phyloP scores from a whole-genome alignment of 2,329 filamentous ascomycete genomes.

The Epichloe elymi region DNA sequence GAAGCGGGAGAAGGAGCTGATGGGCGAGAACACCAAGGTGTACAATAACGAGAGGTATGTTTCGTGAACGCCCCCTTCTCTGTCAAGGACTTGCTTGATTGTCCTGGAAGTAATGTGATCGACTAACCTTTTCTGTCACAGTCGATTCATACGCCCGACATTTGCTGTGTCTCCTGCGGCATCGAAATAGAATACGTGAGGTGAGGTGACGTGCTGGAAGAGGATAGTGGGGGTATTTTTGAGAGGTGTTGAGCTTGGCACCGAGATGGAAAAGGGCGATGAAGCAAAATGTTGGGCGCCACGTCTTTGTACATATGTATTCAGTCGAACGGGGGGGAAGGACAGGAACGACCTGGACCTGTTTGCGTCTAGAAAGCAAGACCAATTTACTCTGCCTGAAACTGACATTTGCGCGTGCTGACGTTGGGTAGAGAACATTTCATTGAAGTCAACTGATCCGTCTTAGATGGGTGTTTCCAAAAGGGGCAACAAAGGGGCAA shows the following conservation, averaged over 20 bases:
- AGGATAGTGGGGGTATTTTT: not conserved
- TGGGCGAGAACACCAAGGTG: conserved; percentile 71
- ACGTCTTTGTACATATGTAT: conserved; percentile 1
- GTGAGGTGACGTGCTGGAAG: not conserved
- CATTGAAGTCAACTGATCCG: too few relatives aligned
- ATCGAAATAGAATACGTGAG: conserved; percentile 35
- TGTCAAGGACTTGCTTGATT: not conserved
- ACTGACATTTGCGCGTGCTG: too few relatives aligned
- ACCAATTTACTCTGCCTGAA: too few relatives aligned
- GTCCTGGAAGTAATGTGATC: not conserved
- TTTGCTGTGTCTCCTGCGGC: conserved; percentile 58
- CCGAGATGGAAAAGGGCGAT: not conserved
- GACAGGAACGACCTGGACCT: too few relatives aligned
- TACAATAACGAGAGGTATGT: conserved; percentile 81
- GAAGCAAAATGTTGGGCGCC: not conserved
- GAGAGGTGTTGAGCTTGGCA: too few relatives aligned
- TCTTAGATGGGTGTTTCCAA: too few relatives aligned
- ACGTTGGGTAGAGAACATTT: too few relatives aligned
- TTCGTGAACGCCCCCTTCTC: not conserved
- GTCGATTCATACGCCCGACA: conserved; percentile 69
- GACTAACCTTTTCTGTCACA: not conserved
- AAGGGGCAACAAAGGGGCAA: too few relatives aligned
- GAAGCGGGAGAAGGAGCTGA: conserved; percentile 76
- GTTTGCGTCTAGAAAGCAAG: too few relatives aligned
- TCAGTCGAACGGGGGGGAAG: not conserved